A percentile compares a stretch with the other conserved stretches of the same genome.
Evolutionary conservation across 2,329 filamentous ascomycete species (phyloP).

Genomic region (Trichoderma citrinoviride): DNA sequence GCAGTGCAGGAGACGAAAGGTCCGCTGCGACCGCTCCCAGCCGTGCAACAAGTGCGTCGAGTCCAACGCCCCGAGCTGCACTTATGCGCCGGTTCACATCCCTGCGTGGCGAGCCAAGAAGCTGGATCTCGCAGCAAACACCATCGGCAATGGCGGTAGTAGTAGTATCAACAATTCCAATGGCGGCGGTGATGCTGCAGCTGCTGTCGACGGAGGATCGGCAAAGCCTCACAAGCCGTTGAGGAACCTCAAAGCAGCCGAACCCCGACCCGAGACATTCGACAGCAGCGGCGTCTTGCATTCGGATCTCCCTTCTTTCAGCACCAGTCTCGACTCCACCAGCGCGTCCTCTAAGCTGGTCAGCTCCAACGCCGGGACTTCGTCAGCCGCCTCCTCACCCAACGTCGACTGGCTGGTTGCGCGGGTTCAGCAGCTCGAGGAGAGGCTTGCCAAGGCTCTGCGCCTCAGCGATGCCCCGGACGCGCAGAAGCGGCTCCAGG

Average conservation of each 20-base stretch:
- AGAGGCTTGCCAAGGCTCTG: constrained; percentile 37
- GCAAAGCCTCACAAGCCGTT: neutral
- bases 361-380: constrained; percentile 30
- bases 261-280: neutral
- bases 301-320: neutral
- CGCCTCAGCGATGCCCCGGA: constrained; percentile 27
- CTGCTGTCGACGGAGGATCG: neutral
- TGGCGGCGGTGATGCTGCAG: no score
- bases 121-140: neutral
- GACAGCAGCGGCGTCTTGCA: neutral
- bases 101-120: constrained; percentile 32
- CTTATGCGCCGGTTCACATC: constrained; percentile 45
- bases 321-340: neutral
- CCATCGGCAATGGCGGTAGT: neutral
- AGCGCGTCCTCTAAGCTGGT: constrained; percentile 27
- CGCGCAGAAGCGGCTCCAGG: neutral
- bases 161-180: neutral
- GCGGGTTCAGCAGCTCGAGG: constrained; percentile 44
- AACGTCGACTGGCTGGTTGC: constrained; percentile 37
- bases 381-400: constrained; percentile 26
- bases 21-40: constrained; percentile 57
- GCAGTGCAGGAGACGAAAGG: constrained; percentile 59
- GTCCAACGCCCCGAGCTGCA: constrained; percentile 53
- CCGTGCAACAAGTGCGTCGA: constrained; percentile 61
- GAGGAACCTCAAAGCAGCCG: constrained; percentile 8